Evolutionary conservation across 495 filamentous ascomycete species (phyloP), one percentile per base, ranked within the genome.

Genomic region (Lophium mytilinum): DNA sequence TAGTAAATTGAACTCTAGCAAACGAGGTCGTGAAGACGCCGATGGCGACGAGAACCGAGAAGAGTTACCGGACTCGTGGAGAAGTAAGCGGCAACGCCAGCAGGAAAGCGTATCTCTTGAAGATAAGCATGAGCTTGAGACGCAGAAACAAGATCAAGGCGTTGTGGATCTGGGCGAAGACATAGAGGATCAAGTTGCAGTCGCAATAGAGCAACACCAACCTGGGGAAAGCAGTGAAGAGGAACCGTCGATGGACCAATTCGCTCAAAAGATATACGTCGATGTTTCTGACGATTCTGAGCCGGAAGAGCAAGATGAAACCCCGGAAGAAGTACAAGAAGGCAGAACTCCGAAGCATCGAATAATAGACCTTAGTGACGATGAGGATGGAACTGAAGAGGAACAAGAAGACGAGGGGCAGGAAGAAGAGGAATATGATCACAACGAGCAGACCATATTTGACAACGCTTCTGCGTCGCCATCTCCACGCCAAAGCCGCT

Each of bases 401-500:
- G 17, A 41, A 9, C 48, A 47, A 8, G 48, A 24, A 9, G 37
- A 54, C 9, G 39, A n/a, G 14, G 39, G n/a, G 7, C 46, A 56
- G 14, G 41, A 48, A 11, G 34, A 50, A 34, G 52, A 60, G 24
- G 51, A 50, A 37, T 24, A 43, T 4, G 19, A 33, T 51, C 53
- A 21, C 42, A 41, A 14, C 3, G 17, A 41, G 39, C 11, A 17
- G 17, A 17, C 39, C 12, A 9, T 41, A 41, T 14, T 14, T 17
- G 17, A 41, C 11, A 24, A 18, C 14, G 7, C 14, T 18, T 48
- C 45, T 14, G 18, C 21, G 14, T 52, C 62, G 1, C 54, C 55
- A 21, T 52, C 53, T 37, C 62, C 62, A 6, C 49, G 48, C 10
- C 39, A 57, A 6, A 50, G 52, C 40, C 61, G 53, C 42, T 54